Base-by-base conservation (phyloP, 2,329 filamentous ascomycete species). In the Phaeosphaeriaceae sp. region DNA sequence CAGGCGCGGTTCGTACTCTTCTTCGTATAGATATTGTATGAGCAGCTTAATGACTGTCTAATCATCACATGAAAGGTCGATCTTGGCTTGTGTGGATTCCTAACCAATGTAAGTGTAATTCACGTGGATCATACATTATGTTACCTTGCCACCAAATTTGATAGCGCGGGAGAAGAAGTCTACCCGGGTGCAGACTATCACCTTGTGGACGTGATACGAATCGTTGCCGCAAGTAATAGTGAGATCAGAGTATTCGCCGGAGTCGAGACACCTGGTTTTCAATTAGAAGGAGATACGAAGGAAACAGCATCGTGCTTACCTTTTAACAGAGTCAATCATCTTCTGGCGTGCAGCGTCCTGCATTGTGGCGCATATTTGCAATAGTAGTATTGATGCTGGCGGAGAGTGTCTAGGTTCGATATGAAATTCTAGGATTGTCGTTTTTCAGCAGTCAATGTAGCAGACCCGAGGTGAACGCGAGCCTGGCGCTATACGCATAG, bases 1-100 rank as follows among this genome's bases (percentile, higher is more conserved):
- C n/a, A 40, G 27, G 48, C 4, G 27, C 7, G 21, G 33, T 10
- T 53, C 36, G 20, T 69, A 68, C 1, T 66, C 61, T 22, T 40
- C 46, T 19, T 68, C 58, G 51, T 68, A 71, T n/a, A 67, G 40
- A 44, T 62, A 71, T 31, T 62, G 51, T 0, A 68, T 17, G 9
- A 67, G 48, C 1, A 58, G 49, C 22, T 60, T 58, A 1, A 68
- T 22, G 1, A 53, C 33, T 0, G n/a, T 53, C 0, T 63, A 57
- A 0, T 68, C 58, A 17, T 66, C 63, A 1, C 65, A 57, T 0
- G 60, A 41, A 0, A 64, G 48, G 15, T 65, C 24, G 10, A 62
- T 58, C 21, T 31, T 60, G 24, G 24, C 48, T 17, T 61, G 53
- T 5, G 44, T 19, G 2, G 56, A 48, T 53, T 61, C 60, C 57